phyloP scores from a whole-genome alignment of 2,329 filamentous ascomycete genomes.

The Epichloe aotearoae region DNA sequence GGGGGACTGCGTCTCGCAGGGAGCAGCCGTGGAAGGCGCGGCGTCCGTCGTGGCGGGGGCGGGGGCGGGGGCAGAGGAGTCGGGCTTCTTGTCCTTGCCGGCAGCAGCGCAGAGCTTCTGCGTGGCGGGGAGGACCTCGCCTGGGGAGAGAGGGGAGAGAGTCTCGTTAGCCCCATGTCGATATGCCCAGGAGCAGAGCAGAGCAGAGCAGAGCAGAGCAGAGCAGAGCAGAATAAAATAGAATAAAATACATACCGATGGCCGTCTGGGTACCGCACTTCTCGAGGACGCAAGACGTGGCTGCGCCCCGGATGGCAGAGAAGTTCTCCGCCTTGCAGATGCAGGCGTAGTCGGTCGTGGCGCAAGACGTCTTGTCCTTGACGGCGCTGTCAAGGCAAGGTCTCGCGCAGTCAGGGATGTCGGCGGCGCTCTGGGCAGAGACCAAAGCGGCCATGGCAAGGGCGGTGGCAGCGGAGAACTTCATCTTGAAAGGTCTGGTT shows the following conservation, averaged over 20 bases:
- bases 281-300: constrained; percentile 22
- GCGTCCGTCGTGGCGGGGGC: constrained; percentile 2
- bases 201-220: no score
- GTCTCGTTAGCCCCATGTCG: no score
- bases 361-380: constrained; percentile 18
- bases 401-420: constrained; percentile 26
- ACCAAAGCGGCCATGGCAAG: constrained; percentile 21
- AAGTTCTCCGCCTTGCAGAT: constrained; percentile 19
- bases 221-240: no score
- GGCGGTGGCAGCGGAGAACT: constrained; percentile 21
- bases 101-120: constrained; percentile 19
- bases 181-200: no score
- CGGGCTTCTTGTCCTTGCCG: not conserved
- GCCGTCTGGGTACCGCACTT: constrained; percentile 24
- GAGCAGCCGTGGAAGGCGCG: constrained; percentile 1
- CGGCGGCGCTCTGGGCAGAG: constrained; percentile 19
- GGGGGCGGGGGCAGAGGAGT: not conserved
- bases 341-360: constrained; percentile 20
- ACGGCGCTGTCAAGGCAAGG: constrained; percentile 23
- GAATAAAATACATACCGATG: constrained; percentile 21
- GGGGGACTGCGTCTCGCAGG: constrained; percentile 5
- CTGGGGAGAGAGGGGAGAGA: constrained; percentile 12
- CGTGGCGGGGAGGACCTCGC: constrained; percentile 25
- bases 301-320: constrained; percentile 16
- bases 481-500: constrained; percentile 21